Evolutionary conservation across 1,284 basidiomycete genomes (phyloP), one percentile per base, ranked within the genome.

Genomic region (Takashimella koratensis): DNA sequence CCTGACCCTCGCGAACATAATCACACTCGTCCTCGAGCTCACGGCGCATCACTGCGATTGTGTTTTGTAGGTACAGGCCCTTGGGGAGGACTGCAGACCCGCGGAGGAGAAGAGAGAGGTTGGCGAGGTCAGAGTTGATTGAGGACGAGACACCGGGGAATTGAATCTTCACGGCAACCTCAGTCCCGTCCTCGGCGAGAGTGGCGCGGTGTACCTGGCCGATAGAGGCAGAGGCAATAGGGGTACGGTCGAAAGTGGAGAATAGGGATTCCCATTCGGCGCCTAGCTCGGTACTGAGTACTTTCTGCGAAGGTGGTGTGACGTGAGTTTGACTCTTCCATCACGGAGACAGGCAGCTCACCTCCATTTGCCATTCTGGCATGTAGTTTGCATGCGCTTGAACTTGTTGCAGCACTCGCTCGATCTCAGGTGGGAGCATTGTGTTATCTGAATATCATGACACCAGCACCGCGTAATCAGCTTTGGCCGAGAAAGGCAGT

Each of bases 291-390:
- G 79, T 68, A 5, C 67, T 72, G 78, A 98, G 82, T 21, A 94
- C 92, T 83, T 84, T 74, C 90, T 91, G 65, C 41, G n/a, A 1
- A 20, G 8, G 13, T 8, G 8, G 13, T 27, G 13, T 45, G 47
- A 36, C 36, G 36, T 36, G 26, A 41, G 11, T 41, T 11, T 3
- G 11, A 8, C 20, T 44, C 40, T 45, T 5, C 44, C 23, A 45
- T 19, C 19, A 46, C 41, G 13, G 36, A 27, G 51, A 53, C 43
- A 47, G 42, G 16, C 13, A n/a, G 56, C 59, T n/a, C 25, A 89
- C 90, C 82, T 94, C 89, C 84, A 97, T 88, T 74, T 98, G 96
- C 87, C 88, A 94, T 60, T 93, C 86, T 0, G 95, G 96, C 94
- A 98, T 98, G 74, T 97, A 98, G 74, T 99, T 91, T 2, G 96